Percentiles rank a stretch among this genome's conserved stretches.
phyloP scores from a whole-genome alignment of 805 yeast genomes.

The Wickerhamiella kurtzmanii region DNA sequence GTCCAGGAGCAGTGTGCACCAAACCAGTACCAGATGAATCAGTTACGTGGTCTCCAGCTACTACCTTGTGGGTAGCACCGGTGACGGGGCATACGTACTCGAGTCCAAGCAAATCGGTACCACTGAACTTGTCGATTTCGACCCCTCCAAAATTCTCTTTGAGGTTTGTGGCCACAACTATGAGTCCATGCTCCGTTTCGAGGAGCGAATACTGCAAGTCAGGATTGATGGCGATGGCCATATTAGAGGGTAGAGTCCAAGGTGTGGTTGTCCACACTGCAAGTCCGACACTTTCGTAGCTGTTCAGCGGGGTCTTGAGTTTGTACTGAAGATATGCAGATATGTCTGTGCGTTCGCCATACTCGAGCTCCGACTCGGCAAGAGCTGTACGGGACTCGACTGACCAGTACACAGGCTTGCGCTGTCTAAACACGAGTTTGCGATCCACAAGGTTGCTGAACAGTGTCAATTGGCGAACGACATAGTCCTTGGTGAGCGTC shows the following conservation, averaged over 20 bases:
- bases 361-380: constrained; percentile 93
- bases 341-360: constrained; percentile 39
- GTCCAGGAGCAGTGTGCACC: constrained; percentile 97
- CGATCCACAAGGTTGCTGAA: constrained; percentile 52
- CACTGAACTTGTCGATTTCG: constrained; percentile 26
- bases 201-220: constrained; percentile 45
- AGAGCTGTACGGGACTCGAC: constrained; percentile 85
- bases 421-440: constrained; percentile 65
- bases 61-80: constrained; percentile 38
- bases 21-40: constrained; percentile 80
- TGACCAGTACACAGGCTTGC: constrained; percentile 96
- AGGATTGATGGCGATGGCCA: constrained; percentile 62
- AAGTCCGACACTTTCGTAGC: not conserved
- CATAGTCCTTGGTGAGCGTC: constrained; percentile 62
- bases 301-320: constrained; percentile 2
- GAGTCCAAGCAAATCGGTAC: constrained; percentile 30
- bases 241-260: constrained; percentile 87
- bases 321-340: constrained; percentile 12
- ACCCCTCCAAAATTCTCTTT: constrained; percentile 26
- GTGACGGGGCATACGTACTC: constrained; percentile 46
- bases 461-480: constrained; percentile 56
- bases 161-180: constrained; percentile 47
- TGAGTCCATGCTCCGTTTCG: constrained; percentile 26
- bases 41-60: constrained; percentile 74
- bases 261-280: constrained; percentile 96